phyloP scores from a whole-genome alignment of 495 filamentous ascomycete species.

The Paragyromitra xinjiangensis region DNA sequence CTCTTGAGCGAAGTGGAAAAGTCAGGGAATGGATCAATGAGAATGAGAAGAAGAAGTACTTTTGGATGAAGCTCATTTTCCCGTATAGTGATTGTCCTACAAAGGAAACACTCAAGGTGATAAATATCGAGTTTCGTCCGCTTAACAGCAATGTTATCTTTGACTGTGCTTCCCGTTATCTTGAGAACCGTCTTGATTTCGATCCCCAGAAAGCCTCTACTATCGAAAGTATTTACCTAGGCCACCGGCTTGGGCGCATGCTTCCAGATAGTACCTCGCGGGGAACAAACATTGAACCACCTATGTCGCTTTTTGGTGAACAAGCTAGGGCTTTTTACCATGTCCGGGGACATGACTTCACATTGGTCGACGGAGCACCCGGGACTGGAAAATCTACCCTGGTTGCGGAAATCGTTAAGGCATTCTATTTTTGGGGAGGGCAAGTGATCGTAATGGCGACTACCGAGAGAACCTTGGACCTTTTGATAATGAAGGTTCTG shows the following conservation, averaged over 20 bases:
- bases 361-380: conserved; percentile 36
- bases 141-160: neutral
- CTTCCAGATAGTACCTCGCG: neutral
- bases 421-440: conserved; percentile 19
- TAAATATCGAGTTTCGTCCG: conserved; percentile 18
- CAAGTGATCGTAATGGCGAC: conserved; percentile 23
- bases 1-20: neutral
- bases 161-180: neutral
- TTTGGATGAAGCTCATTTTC: conserved; percentile 19
- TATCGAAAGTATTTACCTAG: conserved; percentile 28
- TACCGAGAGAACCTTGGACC: conserved; percentile 5
- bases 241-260: conserved; percentile 34
- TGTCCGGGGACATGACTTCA: conserved; percentile 33
- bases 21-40: neutral
- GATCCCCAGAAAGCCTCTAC: neutral
- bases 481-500: conserved; percentile 12
- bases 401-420: conserved; percentile 20
- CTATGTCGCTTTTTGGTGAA: conserved; percentile 16
- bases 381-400: conserved; percentile 26
- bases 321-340: conserved; percentile 26
- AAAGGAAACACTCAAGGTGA: neutral
- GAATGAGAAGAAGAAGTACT: conserved; percentile 10
- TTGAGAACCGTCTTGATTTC: neutral
- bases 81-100: neutral
- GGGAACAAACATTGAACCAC: neutral